Percentiles rank a stretch among this genome's conserved stretches.
Evolutionary conservation across 805 yeast species (phyloP).

Genomic region (Starmerella floricola): DNA sequence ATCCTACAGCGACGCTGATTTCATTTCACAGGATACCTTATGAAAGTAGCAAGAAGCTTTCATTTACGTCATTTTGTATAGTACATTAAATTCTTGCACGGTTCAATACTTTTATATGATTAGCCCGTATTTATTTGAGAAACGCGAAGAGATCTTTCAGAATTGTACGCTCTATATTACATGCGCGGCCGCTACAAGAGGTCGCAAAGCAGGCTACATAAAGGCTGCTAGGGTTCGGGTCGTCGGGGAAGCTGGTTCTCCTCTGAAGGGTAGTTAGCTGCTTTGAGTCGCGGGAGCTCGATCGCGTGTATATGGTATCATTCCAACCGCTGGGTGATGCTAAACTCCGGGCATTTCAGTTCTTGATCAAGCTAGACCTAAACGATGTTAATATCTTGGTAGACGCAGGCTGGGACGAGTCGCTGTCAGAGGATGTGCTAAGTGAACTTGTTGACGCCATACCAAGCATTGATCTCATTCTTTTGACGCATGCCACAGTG

Average conservation of each 20-base stretch:
- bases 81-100: background rate
- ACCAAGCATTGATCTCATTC: constrained; percentile 47
- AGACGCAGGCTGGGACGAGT: constrained; percentile 34
- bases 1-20: too few species aligned
- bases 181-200: too few species aligned
- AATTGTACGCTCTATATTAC: too few species aligned
- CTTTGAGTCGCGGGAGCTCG: too few species aligned
- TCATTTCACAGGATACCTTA: too few species aligned
- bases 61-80: background rate
- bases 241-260: too few species aligned
- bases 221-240: too few species aligned
- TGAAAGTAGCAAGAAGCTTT: background rate
- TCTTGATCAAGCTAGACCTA: constrained; percentile 28
- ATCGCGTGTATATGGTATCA: constrained; percentile 25
- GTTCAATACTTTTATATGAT: too few species aligned
- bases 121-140: too few species aligned
- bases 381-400: constrained; percentile 26
- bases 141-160: too few species aligned
- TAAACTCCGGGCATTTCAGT: constrained; percentile 22
- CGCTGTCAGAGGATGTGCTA: constrained; percentile 17
- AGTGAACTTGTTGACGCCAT: constrained; percentile 30
- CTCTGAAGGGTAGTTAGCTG: constrained; percentile 2
- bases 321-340: constrained; percentile 24
- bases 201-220: too few species aligned
- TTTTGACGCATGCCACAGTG: constrained; percentile 78